These are phyloP conservation scores for Pilaira anomala DNA, from an alignment of 192 early-diverging fungal species.

Conservation along the genomic window DNA sequence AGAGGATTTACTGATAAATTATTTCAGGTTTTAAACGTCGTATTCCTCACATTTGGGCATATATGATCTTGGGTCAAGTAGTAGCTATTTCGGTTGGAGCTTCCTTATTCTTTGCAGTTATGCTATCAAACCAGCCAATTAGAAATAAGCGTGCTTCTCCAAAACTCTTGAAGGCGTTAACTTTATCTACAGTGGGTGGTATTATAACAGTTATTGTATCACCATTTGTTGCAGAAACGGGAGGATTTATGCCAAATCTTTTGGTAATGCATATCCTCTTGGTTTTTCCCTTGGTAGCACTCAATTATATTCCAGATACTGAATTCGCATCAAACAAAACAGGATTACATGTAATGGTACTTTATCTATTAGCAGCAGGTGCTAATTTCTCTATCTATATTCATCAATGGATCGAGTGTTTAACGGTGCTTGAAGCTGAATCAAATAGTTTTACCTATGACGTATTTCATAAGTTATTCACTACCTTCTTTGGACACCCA, in stretches of 20 bases:
- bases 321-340: not conserved
- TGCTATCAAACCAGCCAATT: not conserved
- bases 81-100: slow-evolving; percentile 31
- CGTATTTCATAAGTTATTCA: not conserved
- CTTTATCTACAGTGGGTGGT: slow-evolving; percentile 2
- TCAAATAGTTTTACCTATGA: slow-evolving; percentile 1
- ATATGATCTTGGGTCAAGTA: slow-evolving; percentile 32
- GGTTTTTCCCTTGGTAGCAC: slow-evolving; percentile 12
- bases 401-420: slow-evolving; percentile 3
- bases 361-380: slow-evolving; percentile 22
- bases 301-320: not conserved
- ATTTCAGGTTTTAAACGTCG: slow-evolving; percentile 12
- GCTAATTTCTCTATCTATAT: slow-evolving; percentile 19
- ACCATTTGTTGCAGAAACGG: slow-evolving; percentile 4
- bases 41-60: slow-evolving; percentile 28
- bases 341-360: not conserved
- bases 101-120: slow-evolving; percentile 26
- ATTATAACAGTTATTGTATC: slow-evolving; percentile 16
- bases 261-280: slow-evolving; percentile 29
- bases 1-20: not conserved
- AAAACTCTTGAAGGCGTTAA: not conserved
- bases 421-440: not conserved
- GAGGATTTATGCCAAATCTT: slow-evolving; percentile 25
- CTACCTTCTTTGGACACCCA: slow-evolving; percentile 19
- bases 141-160: not conserved